Evolutionary conservation across 345 rosid species (phyloP), one percentile per base, ranked within the genome.

Genomic region (Acer saccharum): DNA sequence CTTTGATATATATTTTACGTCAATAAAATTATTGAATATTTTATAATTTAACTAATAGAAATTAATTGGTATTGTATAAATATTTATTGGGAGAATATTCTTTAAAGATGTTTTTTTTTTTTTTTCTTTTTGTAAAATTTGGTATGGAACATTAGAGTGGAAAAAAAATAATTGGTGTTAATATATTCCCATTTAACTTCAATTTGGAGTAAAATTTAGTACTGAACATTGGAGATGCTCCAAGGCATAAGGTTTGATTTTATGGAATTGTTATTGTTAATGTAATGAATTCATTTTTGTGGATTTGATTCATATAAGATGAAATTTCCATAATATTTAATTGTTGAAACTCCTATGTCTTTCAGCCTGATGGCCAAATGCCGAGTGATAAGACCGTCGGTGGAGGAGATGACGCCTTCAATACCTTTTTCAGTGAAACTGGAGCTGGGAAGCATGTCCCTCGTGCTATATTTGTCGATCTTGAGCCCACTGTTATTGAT

Each of bases 401-500:
- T 0, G 88, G 89, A 77, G 91, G 91, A 13, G 91, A 88, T 29
- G 89, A 88, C 76, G 91, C 91, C 48, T 88, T 88, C 77, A 87
- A 87, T 78, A 87, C 90, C 77, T 87, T 87, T 75, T 87, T 87
- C 84, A 87, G 88, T 11, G 91, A 88, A 80, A 88, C 89, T 2
- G 91, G 89, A 39, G 86, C 89, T 0, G 89, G 89, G 23, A 88
- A 86, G 85, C 91, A 88, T 12, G 91, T 88, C 62, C 91, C 89
- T 1, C 89, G 91, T 11, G 91, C 91, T 2, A 77, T 88, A 2
- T 88, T 88, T 78, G 89, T 86, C 0, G 89, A 88, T 77, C 83
- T 88, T 16, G 91, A 88, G 84, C 91, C 91, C 73, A 88, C 91
- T 54, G 91, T 88, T 50, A 88, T 88, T 20, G 91, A 88, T 74